phyloP scores from a whole-genome alignment of 2,329 filamentous ascomycete species.

The Akanthomyces uredinophilus region DNA sequence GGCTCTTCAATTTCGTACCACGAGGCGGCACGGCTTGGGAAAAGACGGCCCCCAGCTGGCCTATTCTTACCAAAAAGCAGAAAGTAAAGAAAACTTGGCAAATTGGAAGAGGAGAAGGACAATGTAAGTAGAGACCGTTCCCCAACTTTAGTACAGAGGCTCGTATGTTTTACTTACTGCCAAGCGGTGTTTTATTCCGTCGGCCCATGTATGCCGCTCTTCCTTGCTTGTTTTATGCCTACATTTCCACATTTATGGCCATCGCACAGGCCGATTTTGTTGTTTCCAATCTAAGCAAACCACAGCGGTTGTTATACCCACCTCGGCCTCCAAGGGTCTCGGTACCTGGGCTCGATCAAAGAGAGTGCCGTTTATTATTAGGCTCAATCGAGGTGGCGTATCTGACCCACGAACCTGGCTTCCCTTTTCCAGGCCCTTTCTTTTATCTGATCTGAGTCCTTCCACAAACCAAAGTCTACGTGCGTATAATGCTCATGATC shows the following conservation, averaged over 20 bases:
- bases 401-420: background rate
- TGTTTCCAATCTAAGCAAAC: background rate
- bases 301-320: conserved; percentile 3
- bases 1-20: background rate
- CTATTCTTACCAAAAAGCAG: too few species aligned
- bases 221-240: background rate
- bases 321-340: background rate
- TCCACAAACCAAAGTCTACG: background rate
- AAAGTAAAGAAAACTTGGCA: too few species aligned
- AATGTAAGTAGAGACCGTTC: too few species aligned
- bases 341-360: background rate
- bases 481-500: background rate
- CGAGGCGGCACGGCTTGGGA: too few species aligned
- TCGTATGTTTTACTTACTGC: background rate
- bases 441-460: conserved; percentile 8
- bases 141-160: background rate
- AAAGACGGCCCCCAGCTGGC: too few species aligned
- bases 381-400: background rate
- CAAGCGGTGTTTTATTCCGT: background rate
- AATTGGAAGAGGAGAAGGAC: too few species aligned
- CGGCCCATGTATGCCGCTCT: background rate
- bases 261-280: background rate
- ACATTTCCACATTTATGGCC: conserved; percentile 8
- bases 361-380: background rate
- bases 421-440: background rate